Percentiles rank a stretch among this genome's conserved stretches.
These are phyloP conservation scores for Chaetomium sp. DNA, from an alignment of 2,329 filamentous ascomycete species.

Conservation along the genomic window DNA sequence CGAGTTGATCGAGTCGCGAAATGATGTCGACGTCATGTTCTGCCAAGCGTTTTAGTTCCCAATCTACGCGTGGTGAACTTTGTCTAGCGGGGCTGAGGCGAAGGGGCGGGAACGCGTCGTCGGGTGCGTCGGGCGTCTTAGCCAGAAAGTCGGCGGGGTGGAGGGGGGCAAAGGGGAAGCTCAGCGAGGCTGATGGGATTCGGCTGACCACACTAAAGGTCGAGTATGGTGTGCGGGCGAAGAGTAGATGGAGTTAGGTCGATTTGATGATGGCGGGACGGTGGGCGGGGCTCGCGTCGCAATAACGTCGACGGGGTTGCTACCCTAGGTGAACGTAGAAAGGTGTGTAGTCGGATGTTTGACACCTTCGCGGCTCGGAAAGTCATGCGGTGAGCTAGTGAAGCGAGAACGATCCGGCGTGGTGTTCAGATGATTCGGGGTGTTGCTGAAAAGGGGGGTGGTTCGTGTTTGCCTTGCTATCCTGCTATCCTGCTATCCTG, in stretches of 20 bases:
- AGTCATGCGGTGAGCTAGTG: conserved; percentile 23
- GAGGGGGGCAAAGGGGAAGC: not conserved
- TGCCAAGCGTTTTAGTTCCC: not conserved
- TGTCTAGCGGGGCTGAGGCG: conserved; percentile 3
- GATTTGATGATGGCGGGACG: not conserved
- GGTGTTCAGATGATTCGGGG: conserved; percentile 18
- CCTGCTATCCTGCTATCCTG: conserved; percentile 2
- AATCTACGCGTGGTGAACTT: not conserved
- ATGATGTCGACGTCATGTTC: conserved; percentile 81
- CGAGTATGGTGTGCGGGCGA: conserved; percentile 15
- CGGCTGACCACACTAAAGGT: conserved; percentile 24
- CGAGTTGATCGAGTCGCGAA: conserved; percentile 92
- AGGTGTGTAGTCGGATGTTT: conserved; percentile 13
- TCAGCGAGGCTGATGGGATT: conserved; percentile 17
- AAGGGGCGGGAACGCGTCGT: conserved; percentile 1
- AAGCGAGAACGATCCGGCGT: conserved; percentile 13
- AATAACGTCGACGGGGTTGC: not conserved
- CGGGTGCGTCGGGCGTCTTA: conserved; percentile 11
- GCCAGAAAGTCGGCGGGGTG: conserved; percentile 2
- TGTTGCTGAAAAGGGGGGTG: not conserved
- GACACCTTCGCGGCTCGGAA: not conserved
- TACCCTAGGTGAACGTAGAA: conserved; percentile 1
- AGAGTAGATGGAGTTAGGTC: conserved; percentile 7
- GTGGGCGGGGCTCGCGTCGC: not conserved
- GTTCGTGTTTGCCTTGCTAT: not conserved